Evolutionary conservation across 2,329 filamentous ascomycete genomes (phyloP).

Genomic region (Colletotrichum chrysophilum): DNA sequence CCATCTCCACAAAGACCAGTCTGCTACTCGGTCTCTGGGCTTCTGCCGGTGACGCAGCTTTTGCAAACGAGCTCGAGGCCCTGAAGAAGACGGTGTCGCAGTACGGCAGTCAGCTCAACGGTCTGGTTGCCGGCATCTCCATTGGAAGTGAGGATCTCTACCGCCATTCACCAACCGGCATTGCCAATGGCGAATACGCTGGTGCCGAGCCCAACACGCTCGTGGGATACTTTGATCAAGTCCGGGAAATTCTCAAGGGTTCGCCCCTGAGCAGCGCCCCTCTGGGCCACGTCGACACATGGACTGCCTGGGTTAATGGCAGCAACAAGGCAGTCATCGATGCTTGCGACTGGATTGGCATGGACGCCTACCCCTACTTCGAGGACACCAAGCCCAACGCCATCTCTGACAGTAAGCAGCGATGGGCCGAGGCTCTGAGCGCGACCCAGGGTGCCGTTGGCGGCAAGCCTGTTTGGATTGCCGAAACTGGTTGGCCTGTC

Average conservation of each 20-base stretch:
- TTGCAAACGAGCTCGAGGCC: conserved; percentile 77
- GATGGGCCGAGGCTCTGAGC: conserved; percentile 72
- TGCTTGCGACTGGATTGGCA: conserved; percentile 78
- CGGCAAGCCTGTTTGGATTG: conserved; percentile 81
- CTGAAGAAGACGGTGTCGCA: conserved; percentile 71
- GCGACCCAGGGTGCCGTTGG: conserved; percentile 62
- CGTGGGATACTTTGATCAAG: conserved; percentile 72
- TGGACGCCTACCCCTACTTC: conserved; percentile 88
- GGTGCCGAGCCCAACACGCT: conserved; percentile 69
- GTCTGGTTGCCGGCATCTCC: conserved; percentile 80
- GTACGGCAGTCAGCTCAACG: conserved; percentile 70
- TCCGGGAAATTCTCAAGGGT: conserved; percentile 66
- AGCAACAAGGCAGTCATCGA: conserved; percentile 75
- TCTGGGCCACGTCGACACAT: conserved; percentile 89
- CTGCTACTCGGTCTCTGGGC: conserved; percentile 87
- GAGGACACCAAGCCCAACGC: conserved; percentile 71
- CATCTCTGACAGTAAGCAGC: conserved; percentile 65
- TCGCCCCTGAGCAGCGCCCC: conserved; percentile 63
- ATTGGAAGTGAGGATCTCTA: conserved; percentile 89
- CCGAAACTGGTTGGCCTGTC: conserved; percentile 88
- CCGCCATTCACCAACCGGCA: conserved; percentile 75
- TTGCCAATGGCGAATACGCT: conserved; percentile 63
- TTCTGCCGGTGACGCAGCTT: conserved; percentile 66
- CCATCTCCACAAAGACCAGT: conserved; percentile 78
- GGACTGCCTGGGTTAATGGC: conserved; percentile 78